Percentiles rank a stretch among this genome's conserved stretches.
phyloP scores from a whole-genome alignment of 495 filamentous ascomycete species.

The Cryomyces antarcticus region DNA sequence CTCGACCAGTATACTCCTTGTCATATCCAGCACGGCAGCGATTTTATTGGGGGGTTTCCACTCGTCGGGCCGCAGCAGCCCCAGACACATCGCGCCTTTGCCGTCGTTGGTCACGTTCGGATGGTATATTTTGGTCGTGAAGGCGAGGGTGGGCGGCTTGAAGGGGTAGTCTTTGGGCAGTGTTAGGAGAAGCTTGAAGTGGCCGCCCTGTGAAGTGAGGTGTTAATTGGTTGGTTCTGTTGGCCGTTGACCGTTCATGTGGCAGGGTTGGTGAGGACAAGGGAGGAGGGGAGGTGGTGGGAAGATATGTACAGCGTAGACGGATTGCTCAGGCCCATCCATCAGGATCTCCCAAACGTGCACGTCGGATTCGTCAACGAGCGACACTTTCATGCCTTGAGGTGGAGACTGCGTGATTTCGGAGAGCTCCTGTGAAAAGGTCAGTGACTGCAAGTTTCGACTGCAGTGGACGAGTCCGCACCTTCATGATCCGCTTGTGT shows the following conservation, averaged over 20 bases:
- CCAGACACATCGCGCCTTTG: slow-evolving; percentile 79
- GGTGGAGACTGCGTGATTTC: slow-evolving; percentile 17
- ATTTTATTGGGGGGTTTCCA: slow-evolving; percentile 88
- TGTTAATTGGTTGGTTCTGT: not conserved
- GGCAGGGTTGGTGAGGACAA: not conserved
- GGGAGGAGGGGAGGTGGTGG: not conserved
- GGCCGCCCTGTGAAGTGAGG: slow-evolving; percentile 37
- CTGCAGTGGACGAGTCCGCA: not conserved
- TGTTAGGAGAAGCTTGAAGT: slow-evolving; percentile 53
- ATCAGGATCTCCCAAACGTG: slow-evolving; percentile 69
- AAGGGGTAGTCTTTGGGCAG: slow-evolving; percentile 86
- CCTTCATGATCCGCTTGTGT: not conserved
- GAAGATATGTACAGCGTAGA: slow-evolving; percentile 40
- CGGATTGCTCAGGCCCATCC: slow-evolving; percentile 48
- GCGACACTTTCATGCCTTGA: slow-evolving; percentile 18
- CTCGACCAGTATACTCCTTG: slow-evolving; percentile 57
- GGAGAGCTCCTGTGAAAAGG: slow-evolving; percentile 13
- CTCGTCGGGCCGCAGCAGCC: slow-evolving; percentile 66
- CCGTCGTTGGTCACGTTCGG: slow-evolving; percentile 94
- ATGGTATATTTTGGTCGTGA: slow-evolving; percentile 94
- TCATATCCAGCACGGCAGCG: slow-evolving; percentile 55
- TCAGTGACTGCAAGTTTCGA: not conserved
- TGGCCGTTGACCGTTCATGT: not conserved
- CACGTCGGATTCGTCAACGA: slow-evolving; percentile 35
- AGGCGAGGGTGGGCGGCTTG: slow-evolving; percentile 70